Evolutionary conservation across 2,329 filamentous ascomycete species (phyloP).

Genomic region (Calonectria pseudoreteaudii): DNA sequence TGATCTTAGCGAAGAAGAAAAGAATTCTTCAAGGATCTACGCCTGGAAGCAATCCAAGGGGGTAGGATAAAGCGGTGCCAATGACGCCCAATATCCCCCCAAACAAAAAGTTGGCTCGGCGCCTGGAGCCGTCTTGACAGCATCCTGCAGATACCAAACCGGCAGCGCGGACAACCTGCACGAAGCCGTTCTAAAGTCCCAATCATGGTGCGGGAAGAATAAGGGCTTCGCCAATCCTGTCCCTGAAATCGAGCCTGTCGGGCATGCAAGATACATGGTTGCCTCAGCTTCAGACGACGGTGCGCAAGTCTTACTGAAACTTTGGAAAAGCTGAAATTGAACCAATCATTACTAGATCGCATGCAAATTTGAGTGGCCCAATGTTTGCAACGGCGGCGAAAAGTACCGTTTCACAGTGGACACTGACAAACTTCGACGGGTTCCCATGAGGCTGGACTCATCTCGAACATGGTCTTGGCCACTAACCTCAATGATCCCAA

Average conservation of each 20-base stretch:
- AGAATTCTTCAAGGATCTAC: not conserved
- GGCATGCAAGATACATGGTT: not conserved
- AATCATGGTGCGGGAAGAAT: conserved; percentile 7
- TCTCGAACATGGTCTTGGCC: not conserved
- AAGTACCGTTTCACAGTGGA: not conserved
- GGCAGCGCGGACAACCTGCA: not conserved
- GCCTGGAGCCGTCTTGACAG: conserved; percentile 16
- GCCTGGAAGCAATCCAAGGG: not conserved
- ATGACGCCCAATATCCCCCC: not conserved
- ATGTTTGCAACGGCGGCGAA: conserved; percentile 1
- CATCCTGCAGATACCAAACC: conserved; percentile 13
- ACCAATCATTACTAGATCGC: not conserved
- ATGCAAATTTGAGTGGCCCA: conserved; percentile 1
- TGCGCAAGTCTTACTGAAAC: not conserved
- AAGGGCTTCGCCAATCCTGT: not conserved
- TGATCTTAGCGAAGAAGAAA: not conserved
- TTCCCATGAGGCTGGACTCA: not conserved
- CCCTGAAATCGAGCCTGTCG: not conserved
- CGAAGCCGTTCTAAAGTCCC: conserved; percentile 6
- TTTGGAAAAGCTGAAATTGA: not conserved
- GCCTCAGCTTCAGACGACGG: not conserved
- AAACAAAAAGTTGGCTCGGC: not conserved
- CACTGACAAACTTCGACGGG: not conserved
- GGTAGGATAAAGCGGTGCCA: not conserved
- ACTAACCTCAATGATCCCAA: not conserved